Evolutionary conservation across 2,329 filamentous ascomycete genomes (phyloP).

Genomic region (Colletotrichum tropicale): DNA sequence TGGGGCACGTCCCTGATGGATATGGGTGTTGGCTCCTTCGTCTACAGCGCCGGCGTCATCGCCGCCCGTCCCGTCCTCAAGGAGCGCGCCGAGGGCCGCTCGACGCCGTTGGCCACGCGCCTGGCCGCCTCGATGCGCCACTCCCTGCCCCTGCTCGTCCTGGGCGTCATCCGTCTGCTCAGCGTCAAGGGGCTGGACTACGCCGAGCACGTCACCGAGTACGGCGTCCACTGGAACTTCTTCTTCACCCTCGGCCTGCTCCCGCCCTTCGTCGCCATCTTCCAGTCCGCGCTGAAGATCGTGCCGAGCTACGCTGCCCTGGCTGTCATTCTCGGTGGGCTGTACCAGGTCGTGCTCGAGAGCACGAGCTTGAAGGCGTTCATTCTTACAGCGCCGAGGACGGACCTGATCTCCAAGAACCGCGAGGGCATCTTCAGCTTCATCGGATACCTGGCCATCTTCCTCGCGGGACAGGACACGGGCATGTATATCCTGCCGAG

Average conservation of each 20-base stretch:
- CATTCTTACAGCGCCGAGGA: conserved; percentile 81
- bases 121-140: conserved; percentile 75
- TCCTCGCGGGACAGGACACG: conserved; percentile 84
- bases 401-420: conserved; percentile 84
- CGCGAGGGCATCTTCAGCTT: conserved; percentile 96
- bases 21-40: conserved; percentile 94
- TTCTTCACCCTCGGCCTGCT: conserved; percentile 94
- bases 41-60: conserved; percentile 92
- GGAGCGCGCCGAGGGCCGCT: conserved; percentile 59
- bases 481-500: conserved; percentile 81
- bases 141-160: conserved; percentile 78
- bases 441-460: conserved; percentile 91
- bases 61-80: conserved; percentile 82
- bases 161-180: conserved; percentile 81
- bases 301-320: conserved; percentile 80
- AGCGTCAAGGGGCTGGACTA: conserved; percentile 96
- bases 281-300: conserved; percentile 72
- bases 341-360: conserved; percentile 80
- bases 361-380: conserved; percentile 80
- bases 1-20: conserved; percentile 99
- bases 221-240: conserved; percentile 99
- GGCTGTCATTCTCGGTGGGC: conserved; percentile 68
- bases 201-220: conserved; percentile 95
- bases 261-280: conserved; percentile 85
- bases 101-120: conserved; percentile 57